Base-by-base conservation (phyloP, 2,329 filamentous ascomycete genomes). In the Colletotrichum scovillei region DNA sequence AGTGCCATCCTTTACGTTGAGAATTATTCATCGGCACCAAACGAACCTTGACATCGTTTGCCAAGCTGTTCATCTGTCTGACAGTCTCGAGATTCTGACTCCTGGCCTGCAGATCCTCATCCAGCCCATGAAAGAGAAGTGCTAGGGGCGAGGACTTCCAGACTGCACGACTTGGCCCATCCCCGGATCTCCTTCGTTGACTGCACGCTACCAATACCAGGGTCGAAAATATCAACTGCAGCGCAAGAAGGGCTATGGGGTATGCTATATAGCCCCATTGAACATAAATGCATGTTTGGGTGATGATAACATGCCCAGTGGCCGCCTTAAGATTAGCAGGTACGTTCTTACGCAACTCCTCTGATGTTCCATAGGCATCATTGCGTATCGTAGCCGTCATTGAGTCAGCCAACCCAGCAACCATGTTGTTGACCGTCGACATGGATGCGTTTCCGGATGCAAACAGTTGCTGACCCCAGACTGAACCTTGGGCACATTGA, bases 261-360 rank as follows among this genome's bases (percentile, higher is more conserved):
- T 67, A 60, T n/a, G 64, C 64, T 12, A 67, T 49, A 38, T 56
- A 67, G 7, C 24, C 64, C 64, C 64, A 67, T 5, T 52, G 19
- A 2, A 67, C 53, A 42, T 42, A 38, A 5, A 67, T 67, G 11
- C 64, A 67, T 19, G 64, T 67, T 28, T 67, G 22, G 12, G 28
- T 52, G 3, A 19, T 55, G 12, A 49, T 26, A 4, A 49, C 64
- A 24, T 26, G 19, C 55, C 64, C 38, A 19, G 24, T 49, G 9
- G 64, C 55, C 26, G 12, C 16, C 28, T n/a, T 53, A 2, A 60
- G 38, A 6, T 22, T 26, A 2, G 22, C 52, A 42, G 26, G 42
- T 28, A 22, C 42, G 26, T 35, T 12, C 7, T 14, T 5, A 4
- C 26, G 26, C 19, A 53, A 19, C 12, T 66, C 53, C 12, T 28